Percentiles rank a stretch among this genome's conserved stretches.
Conservation (phyloP, 768 basidiomycete species). For the Boletus tylopilopsis region DNA sequence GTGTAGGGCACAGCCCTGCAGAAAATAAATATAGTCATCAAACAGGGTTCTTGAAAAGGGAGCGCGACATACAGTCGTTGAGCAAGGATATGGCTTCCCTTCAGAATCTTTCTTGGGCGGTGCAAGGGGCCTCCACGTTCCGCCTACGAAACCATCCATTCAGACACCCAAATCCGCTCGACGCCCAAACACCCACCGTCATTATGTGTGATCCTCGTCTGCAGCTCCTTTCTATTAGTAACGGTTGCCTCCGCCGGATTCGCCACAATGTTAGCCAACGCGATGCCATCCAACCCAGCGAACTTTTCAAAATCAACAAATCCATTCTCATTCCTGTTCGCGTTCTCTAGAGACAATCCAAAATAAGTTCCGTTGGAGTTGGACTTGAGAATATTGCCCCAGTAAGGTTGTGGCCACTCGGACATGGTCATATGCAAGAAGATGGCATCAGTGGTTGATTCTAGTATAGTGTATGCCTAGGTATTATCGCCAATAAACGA, state of each 20-base stretch:
- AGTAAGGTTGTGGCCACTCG: constrained; percentile 64
- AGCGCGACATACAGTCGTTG: constrained; percentile 48
- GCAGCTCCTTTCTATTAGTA: constrained; percentile 68
- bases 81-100: constrained; percentile 68
- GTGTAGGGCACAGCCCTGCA: constrained; percentile 79
- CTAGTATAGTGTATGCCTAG: constrained; percentile 90
- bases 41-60: neutral
- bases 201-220: constrained; percentile 91
- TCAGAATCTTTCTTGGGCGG: constrained; percentile 78
- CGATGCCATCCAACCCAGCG: constrained; percentile 93
- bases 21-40: constrained; percentile 1
- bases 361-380: constrained; percentile 99
- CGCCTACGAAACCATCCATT: constrained; percentile 43
- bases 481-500: neutral
- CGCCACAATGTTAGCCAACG: constrained; percentile 84
- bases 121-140: constrained; percentile 78
- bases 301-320: constrained; percentile 99
- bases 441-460: constrained; percentile 88
- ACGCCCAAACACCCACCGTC: constrained; percentile 57
- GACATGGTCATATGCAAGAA: constrained; percentile 97
- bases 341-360: constrained; percentile 78
- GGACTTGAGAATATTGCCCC: constrained; percentile 92
- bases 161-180: neutral
- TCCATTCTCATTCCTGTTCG: constrained; percentile 83
- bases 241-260: constrained; percentile 75